Base-by-base conservation (phyloP, 2,329 filamentous ascomycete species). In the Aureobasidium sp. region DNA sequence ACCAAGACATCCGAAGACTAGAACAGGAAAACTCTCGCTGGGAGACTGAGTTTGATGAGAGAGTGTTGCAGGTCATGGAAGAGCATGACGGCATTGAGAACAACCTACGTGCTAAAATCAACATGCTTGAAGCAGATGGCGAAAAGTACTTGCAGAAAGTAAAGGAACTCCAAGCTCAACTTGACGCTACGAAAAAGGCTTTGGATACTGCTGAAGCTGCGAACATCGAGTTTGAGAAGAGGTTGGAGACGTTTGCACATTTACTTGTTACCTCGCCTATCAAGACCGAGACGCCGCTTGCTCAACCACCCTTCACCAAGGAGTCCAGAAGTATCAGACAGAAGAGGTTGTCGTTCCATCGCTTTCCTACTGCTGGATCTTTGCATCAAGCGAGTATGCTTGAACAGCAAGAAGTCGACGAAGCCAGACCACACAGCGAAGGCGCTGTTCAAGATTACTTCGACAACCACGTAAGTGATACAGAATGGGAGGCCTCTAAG, bases 221-320 rank as follows among this genome's bases (percentile, higher is more conserved):
- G 1, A 80, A 80, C 58, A 69, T 76, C 9, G 72, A 78, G 58
- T 70, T 81, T 43, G 78, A 80, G 67, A 75, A 73, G 62, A 69
- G 78, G 31, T 69, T 80, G 40, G 78, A 80, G 60, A 72, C 78
- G 36, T 72, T 80, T 68, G 77, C 77, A 18, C 74, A 74, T 27
- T 65, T 81, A 25, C 71, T 81, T 7, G 78, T 74, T 10, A 69
- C 74, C 8, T 79, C 78, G 18, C 76, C 78, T 3, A 75, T 71
- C 11, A 80, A 77, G 68, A 69, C 74, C 55, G 76, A 79, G 60
- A 64, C 60, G 31, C 60, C 60, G 20, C 48, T 64, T 10, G 48
- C 50, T 15, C 60, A 64, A n/a, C 48, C 60, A 2, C 60, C 60
- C 8, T 55, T 64, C 11, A 69, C 71, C n/a, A 70, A 71, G 16